Evolutionary conservation across 441 rosid species (phyloP).

Genomic region (Mallotus repandus): DNA sequence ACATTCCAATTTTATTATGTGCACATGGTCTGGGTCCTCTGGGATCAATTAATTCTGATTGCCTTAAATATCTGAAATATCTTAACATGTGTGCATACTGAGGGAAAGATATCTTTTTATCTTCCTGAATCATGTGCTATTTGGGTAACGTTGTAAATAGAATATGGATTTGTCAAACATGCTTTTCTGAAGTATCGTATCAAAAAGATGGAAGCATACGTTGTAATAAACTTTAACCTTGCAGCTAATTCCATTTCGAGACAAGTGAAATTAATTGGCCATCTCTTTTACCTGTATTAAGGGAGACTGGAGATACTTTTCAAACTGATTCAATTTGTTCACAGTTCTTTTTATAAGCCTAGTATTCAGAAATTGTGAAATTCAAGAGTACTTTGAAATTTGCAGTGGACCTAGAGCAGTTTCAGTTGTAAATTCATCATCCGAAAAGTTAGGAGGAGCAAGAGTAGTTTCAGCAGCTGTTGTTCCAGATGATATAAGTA

Average conservation of each 20-base stretch:
- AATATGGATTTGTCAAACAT: background rate
- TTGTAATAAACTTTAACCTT: background rate
- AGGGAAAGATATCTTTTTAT: background rate
- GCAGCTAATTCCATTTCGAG: background rate
- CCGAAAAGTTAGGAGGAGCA: conserved; percentile 85
- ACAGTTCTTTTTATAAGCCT: background rate
- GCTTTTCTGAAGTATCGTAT: background rate
- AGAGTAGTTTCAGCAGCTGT: conserved; percentile 70
- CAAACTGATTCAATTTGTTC: background rate
- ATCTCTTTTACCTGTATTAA: background rate
- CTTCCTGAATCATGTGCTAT: background rate
- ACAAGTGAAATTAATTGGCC: background rate
- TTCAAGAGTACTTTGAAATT: conserved; percentile 23
- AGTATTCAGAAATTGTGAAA: background rate
- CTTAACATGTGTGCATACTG: background rate
- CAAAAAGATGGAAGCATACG: background rate
- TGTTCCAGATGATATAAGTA: conserved; percentile 76
- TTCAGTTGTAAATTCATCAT: conserved; percentile 69
- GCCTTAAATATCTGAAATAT: background rate
- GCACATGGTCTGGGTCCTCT: background rate
- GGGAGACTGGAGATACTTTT: background rate
- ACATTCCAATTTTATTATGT: background rate
- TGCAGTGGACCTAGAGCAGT: conserved; percentile 91
- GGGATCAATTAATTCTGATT: background rate
- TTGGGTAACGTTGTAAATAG: conserved; percentile 7